A percentile compares a stretch with the other conserved stretches of the same genome.
Evolutionary conservation across 768 basidiomycete genomes (phyloP).

Genomic region (Psilocybe subaeruginosa): DNA sequence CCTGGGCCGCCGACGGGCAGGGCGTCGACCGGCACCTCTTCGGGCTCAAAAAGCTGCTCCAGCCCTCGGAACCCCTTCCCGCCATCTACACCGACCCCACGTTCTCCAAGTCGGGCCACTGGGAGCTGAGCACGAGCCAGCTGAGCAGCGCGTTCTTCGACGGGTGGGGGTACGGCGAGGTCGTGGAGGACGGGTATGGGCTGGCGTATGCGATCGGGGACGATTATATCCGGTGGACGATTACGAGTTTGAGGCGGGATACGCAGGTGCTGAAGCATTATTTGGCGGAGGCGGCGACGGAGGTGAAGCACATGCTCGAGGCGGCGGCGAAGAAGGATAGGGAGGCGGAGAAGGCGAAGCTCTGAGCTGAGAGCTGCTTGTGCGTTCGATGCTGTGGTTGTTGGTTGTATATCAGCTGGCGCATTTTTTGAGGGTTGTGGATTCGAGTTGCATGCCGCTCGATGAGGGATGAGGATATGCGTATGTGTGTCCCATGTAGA

Average conservation of each 20-base stretch:
- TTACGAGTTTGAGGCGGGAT: slow-evolving; percentile 70
- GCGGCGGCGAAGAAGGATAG: slow-evolving; percentile 51
- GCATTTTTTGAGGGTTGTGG: no score
- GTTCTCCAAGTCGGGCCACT: slow-evolving; percentile 74
- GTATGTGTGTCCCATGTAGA: no score
- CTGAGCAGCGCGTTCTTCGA: slow-evolving; percentile 81
- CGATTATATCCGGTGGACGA: slow-evolving; percentile 86
- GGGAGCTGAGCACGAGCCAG: slow-evolving; percentile 94
- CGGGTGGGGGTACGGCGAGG: slow-evolving; percentile 98
- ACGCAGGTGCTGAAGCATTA: slow-evolving; percentile 66
- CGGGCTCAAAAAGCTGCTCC: slow-evolving; percentile 84
- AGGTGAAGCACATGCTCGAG: slow-evolving; percentile 78
- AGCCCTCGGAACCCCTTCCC: slow-evolving; percentile 73
- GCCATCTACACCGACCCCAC: slow-evolving; percentile 76
- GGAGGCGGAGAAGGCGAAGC: slow-evolving; percentile 30
- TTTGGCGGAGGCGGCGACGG: slow-evolving; percentile 80
- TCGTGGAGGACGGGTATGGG: slow-evolving; percentile 92
- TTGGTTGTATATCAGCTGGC: no score
- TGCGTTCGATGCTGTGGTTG: no score
- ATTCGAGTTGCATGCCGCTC: no score
- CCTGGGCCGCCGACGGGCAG: slow-evolving; percentile 92
- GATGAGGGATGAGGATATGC: no score
- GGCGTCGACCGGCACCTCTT: slow-evolving; percentile 97
- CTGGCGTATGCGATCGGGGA: slow-evolving; percentile 89
- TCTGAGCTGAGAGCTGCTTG: neutral